These are phyloP conservation scores for Nakazawaea populi DNA, from an alignment of 805 yeast genomes.

Conservation along the genomic window DNA sequence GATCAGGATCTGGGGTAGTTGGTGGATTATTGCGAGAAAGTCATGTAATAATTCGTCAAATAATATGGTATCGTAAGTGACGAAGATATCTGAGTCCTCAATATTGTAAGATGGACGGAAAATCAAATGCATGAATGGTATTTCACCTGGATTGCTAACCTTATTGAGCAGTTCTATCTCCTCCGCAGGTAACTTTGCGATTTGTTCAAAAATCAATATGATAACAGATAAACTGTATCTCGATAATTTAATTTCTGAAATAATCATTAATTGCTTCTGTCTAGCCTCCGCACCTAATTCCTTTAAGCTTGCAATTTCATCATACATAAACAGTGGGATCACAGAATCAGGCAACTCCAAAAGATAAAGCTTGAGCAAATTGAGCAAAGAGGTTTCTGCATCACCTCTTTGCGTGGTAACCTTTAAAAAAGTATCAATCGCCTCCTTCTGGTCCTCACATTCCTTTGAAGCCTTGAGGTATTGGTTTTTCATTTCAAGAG, in stretches of 20 bases:
- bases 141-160: neutral
- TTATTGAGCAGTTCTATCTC: neutral
- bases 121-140: constrained; percentile 1
- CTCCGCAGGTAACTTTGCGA: neutral
- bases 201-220: neutral
- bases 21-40: neutral
- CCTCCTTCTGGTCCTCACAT: neutral
- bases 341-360: constrained; percentile 6
- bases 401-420: neutral
- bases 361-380: neutral
- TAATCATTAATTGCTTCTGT: neutral
- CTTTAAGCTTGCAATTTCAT: neutral
- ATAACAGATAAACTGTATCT: neutral
- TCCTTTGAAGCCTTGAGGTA: neutral
- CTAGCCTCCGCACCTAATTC: neutral
- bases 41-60: neutral
- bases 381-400: neutral
- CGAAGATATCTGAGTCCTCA: neutral
- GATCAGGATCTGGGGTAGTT: neutral
- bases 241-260: neutral
- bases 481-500: neutral
- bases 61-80: neutral
- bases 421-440: neutral
- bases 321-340: neutral
- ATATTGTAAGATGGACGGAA: neutral